These are phyloP conservation scores for Nematodospora valgi DNA, from an alignment of 805 yeast genomes.

Conservation along the genomic window DNA sequence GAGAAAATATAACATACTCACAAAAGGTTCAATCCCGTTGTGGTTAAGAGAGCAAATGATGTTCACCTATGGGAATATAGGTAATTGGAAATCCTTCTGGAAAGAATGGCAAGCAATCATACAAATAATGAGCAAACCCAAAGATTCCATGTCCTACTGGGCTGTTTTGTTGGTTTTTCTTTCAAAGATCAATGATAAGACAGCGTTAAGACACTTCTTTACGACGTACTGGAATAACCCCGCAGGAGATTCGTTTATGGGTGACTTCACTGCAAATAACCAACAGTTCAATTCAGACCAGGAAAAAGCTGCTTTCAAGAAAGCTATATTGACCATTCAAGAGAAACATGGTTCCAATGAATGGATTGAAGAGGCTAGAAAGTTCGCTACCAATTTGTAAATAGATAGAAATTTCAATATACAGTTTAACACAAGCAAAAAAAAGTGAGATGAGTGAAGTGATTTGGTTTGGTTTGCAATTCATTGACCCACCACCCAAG, in stretches of 20 bases:
- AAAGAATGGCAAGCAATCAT: constrained; percentile 28
- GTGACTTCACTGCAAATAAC: constrained; percentile 18
- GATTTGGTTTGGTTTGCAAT: too few species aligned
- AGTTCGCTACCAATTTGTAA: too few species aligned
- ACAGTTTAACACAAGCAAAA: too few species aligned
- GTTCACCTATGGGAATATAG: constrained; percentile 36
- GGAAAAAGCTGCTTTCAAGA: too few species aligned
- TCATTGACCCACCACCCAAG: constrained; percentile 3
- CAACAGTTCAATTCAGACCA: too few species aligned
- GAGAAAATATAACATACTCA: constrained; percentile 17
- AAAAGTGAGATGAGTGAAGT: too few species aligned
- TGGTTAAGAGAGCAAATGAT: constrained; percentile 32
- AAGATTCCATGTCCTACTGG: constrained; percentile 19
- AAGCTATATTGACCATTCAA: too few species aligned
- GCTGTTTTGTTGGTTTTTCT: constrained; percentile 33
- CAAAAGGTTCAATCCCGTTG: constrained; percentile 8
- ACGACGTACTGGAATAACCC: constrained; percentile 27
- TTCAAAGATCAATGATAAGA: constrained; percentile 22
- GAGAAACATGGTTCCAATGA: too few species aligned
- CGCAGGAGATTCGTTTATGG: constrained; percentile 22
- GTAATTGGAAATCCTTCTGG: constrained; percentile 39
- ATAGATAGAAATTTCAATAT: too few species aligned
- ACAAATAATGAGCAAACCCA: constrained; percentile 9
- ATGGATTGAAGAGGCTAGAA: too few species aligned
- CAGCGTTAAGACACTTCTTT: constrained; percentile 26